Evolutionary conservation across 768 basidiomycete species (phyloP), one percentile per base, ranked within the genome.

Genomic region (Mycena albidolilacea): DNA sequence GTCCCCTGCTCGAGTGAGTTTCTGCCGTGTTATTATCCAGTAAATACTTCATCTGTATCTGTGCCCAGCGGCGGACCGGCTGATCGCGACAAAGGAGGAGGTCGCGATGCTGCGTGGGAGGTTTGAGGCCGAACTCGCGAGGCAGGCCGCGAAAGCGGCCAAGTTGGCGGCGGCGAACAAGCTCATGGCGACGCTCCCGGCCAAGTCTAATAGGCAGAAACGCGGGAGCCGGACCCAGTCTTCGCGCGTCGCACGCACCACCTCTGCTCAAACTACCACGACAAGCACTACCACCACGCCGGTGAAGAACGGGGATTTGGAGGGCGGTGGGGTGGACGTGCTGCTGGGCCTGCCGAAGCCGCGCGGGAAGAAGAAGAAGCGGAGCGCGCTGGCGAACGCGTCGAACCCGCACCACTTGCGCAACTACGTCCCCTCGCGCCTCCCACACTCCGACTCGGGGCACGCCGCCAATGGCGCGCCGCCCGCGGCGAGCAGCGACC

Each of bases 331-430:
- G 17, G 15, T 43, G 9, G 73, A 74, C 21, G 67, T 70, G 62
- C 50, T 75, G 37, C 12, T 63, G 43, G 60, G 60, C 6, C 19
- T 59, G 60, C 71, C 62, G 75, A 86, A 84, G 76, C 72, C 80
- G 59, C 81, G 82, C 71, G 79, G 81, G 35, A 97, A 96, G 89
- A 97, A 97, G 90, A 98, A 98, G 91, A 98, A 98, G 84, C 90
- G 96, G 61, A 93, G 93, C 61, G 93, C 93, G 6, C 86, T 96
- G 41, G 96, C 96, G 57, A 97, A 98, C 80, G 96, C 95, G 57
- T 94, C 95, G 64, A 98, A 99, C 79, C 97, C 96, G 4, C 97
- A 99, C 83, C 97, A 98, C 84, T 87, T 97, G 70, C 88, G 93
- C 79, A 98, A 98, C 85, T 99, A 97, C 83, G 90, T 97, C 55